Percentiles rank a stretch among this genome's conserved stretches.
phyloP scores from a whole-genome alignment of 1,139 yeast species.

The Pichia sp. region DNA sequence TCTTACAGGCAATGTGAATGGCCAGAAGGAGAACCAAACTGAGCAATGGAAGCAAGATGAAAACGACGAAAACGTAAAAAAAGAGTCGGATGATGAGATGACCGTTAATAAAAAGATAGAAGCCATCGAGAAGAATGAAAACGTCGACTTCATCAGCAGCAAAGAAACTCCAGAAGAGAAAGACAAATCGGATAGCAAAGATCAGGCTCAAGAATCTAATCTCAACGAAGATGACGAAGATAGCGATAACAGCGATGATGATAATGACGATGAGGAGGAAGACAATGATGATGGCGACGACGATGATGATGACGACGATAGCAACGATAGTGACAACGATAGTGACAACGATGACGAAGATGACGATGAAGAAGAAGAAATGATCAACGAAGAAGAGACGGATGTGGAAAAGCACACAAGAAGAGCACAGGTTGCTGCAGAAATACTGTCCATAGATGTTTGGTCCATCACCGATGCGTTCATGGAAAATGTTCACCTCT shows the following conservation, averaged over 20 bases:
- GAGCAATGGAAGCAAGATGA: not conserved
- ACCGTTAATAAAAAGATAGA: not conserved
- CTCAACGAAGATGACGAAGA: conserved; percentile 13
- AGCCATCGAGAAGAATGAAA: not conserved
- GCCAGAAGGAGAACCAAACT: not conserved
- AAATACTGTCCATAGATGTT: conserved; percentile 84
- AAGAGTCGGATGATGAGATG: not conserved
- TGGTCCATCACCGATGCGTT: conserved; percentile 94
- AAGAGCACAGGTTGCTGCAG: conserved; percentile 85
- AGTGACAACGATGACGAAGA: conserved; percentile 24
- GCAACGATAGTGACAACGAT: conserved; percentile 34
- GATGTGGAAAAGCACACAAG: conserved; percentile 56
- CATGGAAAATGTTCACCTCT: conserved; percentile 64
- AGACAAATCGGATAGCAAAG: not conserved
- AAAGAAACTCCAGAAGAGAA: not conserved
- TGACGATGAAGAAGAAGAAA: conserved; percentile 25
- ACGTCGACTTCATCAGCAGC: not conserved
- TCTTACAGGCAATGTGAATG: conserved; percentile 7
- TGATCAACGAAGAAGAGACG: conserved; percentile 34
- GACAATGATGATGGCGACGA: conserved; percentile 20
- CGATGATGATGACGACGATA: conserved; percentile 27
- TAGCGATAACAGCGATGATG: conserved; percentile 15
- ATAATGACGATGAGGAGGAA: conserved; percentile 6
- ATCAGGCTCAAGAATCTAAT: not conserved
- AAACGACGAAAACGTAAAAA: not conserved